These are phyloP conservation scores for Biscogniauxia sp. DNA, from an alignment of 2,329 filamentous ascomycete genomes.

Conservation along the genomic window DNA sequence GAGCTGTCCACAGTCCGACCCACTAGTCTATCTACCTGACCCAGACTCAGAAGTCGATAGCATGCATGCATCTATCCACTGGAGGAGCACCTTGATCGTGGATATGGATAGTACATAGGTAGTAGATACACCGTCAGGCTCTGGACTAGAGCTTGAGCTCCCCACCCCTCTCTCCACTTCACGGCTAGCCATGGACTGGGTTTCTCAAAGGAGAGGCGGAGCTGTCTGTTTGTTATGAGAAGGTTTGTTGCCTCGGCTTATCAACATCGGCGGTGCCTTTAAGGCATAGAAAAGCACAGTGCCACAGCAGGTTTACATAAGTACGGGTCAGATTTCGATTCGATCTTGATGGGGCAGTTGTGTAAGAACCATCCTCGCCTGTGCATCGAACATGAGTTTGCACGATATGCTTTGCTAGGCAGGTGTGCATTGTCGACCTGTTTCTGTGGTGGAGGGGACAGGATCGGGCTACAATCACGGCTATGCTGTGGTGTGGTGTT, in stretches of 20 bases:
- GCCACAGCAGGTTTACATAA: not conserved
- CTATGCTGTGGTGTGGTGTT: not conserved
- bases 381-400: not conserved
- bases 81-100: no score
- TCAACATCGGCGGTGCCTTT: not conserved
- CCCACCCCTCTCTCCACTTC: no score
- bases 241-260: not conserved
- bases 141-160: no score
- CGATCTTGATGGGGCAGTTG: not conserved
- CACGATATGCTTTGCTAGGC: not conserved
- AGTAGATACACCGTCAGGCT: no score
- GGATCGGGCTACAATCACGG: not conserved
- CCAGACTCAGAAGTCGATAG: no score
- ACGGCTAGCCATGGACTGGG: no score
- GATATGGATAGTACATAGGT: no score
- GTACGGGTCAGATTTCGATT: not conserved
- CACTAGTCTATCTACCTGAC: no score
- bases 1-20: no score
- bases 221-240: not conserved
- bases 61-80: no score
- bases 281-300: not conserved
- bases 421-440: not conserved
- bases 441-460: not conserved
- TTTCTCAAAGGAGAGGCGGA: not conserved
- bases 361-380: not conserved